Evolutionary conservation across 257 asterid genomes (phyloP).

Genomic region (Solanum medicagineum): DNA sequence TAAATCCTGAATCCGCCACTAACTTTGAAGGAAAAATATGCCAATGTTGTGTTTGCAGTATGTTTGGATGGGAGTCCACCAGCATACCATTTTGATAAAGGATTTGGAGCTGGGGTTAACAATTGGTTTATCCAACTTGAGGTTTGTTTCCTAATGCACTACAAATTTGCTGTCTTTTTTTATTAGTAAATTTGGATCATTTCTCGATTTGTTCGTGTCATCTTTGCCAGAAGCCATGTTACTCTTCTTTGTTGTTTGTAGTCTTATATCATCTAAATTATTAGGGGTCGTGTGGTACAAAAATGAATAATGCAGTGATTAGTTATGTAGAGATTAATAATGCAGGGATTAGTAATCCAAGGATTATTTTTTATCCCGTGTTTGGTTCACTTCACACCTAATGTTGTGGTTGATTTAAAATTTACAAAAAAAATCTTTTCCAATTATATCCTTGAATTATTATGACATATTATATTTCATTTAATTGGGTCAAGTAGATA

Average conservation of each 20-base stretch:
- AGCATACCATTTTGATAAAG: slow-evolving; percentile 4
- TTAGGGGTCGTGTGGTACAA: no score
- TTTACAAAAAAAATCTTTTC: no score
- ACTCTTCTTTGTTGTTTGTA: not conserved
- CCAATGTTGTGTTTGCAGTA: not conserved
- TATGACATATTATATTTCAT: no score
- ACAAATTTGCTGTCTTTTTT: not conserved
- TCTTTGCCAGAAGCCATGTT: not conserved
- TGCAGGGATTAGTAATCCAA: no score
- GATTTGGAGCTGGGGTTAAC: slow-evolving; percentile 3
- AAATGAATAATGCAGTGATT: no score
- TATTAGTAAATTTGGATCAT: not conserved
- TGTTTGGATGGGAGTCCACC: slow-evolving; percentile 12
- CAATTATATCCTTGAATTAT: no score
- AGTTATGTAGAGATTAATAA: no score
- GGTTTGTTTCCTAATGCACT: not conserved
- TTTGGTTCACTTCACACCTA: no score
- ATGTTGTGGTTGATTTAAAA: no score
- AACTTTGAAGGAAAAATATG: not conserved
- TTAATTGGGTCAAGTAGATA: no score
- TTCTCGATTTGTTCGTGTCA: not conserved
- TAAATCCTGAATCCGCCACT: not conserved
- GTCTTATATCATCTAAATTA: not conserved
- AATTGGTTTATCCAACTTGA: slow-evolving; percentile 7
- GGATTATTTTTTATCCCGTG: no score